Evolutionary conservation across 2,329 filamentous ascomycete genomes (phyloP).

Genomic region (Pseudocercospora vitis): DNA sequence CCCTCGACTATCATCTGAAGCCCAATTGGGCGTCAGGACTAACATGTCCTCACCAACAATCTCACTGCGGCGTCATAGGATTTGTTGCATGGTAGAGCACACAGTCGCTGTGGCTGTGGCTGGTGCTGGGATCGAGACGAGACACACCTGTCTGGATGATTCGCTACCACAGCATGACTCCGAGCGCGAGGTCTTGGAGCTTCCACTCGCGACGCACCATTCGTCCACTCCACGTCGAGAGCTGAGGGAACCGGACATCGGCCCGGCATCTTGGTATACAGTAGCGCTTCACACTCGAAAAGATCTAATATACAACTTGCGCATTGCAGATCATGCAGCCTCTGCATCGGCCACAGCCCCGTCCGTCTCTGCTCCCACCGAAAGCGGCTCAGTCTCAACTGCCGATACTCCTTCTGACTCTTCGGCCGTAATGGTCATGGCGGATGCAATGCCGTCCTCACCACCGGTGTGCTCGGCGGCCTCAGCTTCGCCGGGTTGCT

Average conservation of each 20-base stretch:
- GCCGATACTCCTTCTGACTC: slow-evolving; percentile 9
- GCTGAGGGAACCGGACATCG: slow-evolving; percentile 1
- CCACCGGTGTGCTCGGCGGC: slow-evolving; percentile 19
- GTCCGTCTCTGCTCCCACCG: slow-evolving; percentile 9
- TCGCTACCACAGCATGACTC: slow-evolving; percentile 9
- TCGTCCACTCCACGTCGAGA: not conserved
- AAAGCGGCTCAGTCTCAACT: slow-evolving; percentile 9
- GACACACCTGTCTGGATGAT: slow-evolving; percentile 1
- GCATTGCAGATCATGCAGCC: slow-evolving; percentile 9
- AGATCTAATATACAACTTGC: slow-evolving; percentile 4
- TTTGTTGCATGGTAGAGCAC: not conserved
- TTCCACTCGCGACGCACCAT: not conserved
- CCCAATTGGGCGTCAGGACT: not conserved
- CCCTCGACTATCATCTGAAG: not conserved
- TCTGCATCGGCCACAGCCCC: slow-evolving; percentile 16
- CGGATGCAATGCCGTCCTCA: slow-evolving; percentile 16
- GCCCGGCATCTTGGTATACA: not conserved
- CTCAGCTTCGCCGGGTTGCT: slow-evolving; percentile 13
- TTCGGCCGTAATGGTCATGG: slow-evolving; percentile 11
- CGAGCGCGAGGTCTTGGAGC: not conserved
- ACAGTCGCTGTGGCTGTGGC: slow-evolving; percentile 8
- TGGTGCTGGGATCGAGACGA: slow-evolving; percentile 1
- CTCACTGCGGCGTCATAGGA: not conserved
- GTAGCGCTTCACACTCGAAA: not conserved
- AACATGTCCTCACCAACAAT: not conserved